Conservation (phyloP, 2,329 filamentous ascomycete species). For the Fusarium sororula region DNA sequence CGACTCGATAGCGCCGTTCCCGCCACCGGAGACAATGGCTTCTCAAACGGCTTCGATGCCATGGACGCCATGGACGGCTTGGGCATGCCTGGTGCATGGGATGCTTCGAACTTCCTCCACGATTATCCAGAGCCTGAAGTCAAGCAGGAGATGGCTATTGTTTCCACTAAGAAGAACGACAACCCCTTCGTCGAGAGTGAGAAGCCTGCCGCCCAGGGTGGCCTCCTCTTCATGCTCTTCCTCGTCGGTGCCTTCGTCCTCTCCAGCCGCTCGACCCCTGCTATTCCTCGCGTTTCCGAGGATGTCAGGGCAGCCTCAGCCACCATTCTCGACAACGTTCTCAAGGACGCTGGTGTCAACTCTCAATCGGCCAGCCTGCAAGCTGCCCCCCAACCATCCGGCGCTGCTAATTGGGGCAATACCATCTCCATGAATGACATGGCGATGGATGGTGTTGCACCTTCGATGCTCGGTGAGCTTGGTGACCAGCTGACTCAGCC, state of each 20-base stretch:
- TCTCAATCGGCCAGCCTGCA: conserved; percentile 54
- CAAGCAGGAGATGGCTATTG: conserved; percentile 67
- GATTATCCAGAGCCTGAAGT: conserved; percentile 71
- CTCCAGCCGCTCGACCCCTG: conserved; percentile 79
- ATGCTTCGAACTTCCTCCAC: conserved; percentile 76
- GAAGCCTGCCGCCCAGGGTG: conserved; percentile 77
- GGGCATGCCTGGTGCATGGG: conserved; percentile 83
- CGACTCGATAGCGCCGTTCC: conserved; percentile 71
- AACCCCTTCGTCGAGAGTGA: conserved; percentile 59
- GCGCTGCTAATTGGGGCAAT: conserved; percentile 49
- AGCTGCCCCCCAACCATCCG: conserved; percentile 62
- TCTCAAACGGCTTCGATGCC: conserved; percentile 77
- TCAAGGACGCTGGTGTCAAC: conserved; percentile 79
- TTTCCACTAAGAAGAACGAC: conserved; percentile 62
- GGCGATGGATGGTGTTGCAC: conserved; percentile 52
- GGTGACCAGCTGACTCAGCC: conserved; percentile 76
- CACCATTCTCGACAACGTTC: conserved; percentile 79
- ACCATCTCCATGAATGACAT: conserved; percentile 57
- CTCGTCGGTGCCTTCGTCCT: conserved; percentile 96
- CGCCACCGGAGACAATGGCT: conserved; percentile 64
- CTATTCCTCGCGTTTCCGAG: conserved; percentile 80
- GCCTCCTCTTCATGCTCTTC: conserved; percentile 92
- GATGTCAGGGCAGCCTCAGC: conserved; percentile 83
- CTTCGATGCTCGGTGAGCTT: conserved; percentile 72
- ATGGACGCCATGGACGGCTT: conserved; percentile 90